Conservation (phyloP, 805 yeast genomes). For the Hyphopichia homilentoma region DNA sequence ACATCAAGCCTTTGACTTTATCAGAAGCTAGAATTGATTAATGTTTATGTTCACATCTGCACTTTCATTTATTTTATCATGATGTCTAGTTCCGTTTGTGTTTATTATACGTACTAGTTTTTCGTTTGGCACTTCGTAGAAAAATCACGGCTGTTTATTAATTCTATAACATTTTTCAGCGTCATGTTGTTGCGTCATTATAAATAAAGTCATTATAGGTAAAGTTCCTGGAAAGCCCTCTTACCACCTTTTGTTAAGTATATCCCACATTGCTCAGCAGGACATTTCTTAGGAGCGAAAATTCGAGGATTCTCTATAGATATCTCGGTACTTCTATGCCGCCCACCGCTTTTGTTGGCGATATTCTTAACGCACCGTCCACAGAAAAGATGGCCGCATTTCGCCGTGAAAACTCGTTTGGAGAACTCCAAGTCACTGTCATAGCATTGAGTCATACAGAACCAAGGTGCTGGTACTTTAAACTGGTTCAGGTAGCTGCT, state of each 20-base stretch:
- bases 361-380: conserved; percentile 77
- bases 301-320: conserved; percentile 31
- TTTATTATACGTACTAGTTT: no score
- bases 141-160: no score
- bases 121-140: no score
- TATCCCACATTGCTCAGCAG: conserved; percentile 47
- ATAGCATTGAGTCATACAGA: conserved; percentile 46
- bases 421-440: conserved; percentile 58
- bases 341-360: conserved; percentile 27
- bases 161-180: no score
- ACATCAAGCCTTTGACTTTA: conserved; percentile 48
- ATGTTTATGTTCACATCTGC: conserved; percentile 1
- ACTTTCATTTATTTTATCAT: background rate
- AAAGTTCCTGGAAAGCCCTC: conserved; percentile 53
- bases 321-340: conserved; percentile 5
- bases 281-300: conserved; percentile 58
- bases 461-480: conserved; percentile 63
- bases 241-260: conserved; percentile 39
- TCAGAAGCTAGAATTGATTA: conserved; percentile 46
- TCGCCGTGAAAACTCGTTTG: conserved; percentile 58
- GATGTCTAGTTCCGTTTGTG: no score
- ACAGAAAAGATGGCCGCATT: conserved; percentile 84
- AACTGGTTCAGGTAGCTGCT: conserved; percentile 20
- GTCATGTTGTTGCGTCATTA: no score
- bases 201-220: no score